A percentile compares a stretch with the other conserved stretches of the same genome.
Evolutionary conservation across 2,329 filamentous ascomycete genomes (phyloP).

Genomic region (Shiraia sp.): DNA sequence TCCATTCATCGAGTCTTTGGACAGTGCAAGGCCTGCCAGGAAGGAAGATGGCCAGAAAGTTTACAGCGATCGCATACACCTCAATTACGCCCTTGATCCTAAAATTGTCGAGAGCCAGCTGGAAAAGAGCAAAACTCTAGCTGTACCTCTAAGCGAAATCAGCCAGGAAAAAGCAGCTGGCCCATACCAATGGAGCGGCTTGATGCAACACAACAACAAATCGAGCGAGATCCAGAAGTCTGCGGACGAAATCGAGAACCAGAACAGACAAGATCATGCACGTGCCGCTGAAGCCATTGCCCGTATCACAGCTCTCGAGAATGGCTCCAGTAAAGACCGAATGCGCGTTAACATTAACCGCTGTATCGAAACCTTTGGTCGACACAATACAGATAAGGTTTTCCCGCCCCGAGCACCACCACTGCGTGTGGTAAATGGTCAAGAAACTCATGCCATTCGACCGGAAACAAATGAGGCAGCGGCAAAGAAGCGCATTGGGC

Average conservation of each 20-base stretch:
- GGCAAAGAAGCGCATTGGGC: constrained; percentile 68
- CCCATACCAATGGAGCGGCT: constrained; percentile 11
- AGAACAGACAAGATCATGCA: constrained; percentile 53
- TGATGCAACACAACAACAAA: constrained; percentile 2
- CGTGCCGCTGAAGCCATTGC: constrained; percentile 75
- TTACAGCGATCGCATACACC: constrained; percentile 47
- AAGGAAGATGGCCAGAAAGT: constrained; percentile 21
- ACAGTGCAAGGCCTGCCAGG: constrained; percentile 56
- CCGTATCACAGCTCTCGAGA: constrained; percentile 77
- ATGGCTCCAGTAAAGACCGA: constrained; percentile 77
- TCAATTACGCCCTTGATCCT: constrained; percentile 77
- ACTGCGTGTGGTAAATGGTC: constrained; percentile 50
- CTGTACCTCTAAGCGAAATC: constrained; percentile 54
- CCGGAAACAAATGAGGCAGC: constrained; percentile 43
- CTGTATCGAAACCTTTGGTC: constrained; percentile 84
- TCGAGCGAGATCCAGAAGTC: constrained; percentile 8
- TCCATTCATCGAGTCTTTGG: constrained; percentile 81
- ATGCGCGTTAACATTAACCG: constrained; percentile 81
- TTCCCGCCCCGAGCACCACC: constrained; percentile 64
- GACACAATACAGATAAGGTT: constrained; percentile 79
- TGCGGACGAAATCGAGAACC: constrained; percentile 26
- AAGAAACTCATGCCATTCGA: constrained; percentile 49
- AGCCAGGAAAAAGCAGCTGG: constrained; percentile 4
- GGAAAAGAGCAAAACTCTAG: constrained; percentile 68
- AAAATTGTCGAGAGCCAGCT: constrained; percentile 69